Base-by-base conservation (phyloP, 345 rosid genomes). In the Moricandia arvensis region DNA sequence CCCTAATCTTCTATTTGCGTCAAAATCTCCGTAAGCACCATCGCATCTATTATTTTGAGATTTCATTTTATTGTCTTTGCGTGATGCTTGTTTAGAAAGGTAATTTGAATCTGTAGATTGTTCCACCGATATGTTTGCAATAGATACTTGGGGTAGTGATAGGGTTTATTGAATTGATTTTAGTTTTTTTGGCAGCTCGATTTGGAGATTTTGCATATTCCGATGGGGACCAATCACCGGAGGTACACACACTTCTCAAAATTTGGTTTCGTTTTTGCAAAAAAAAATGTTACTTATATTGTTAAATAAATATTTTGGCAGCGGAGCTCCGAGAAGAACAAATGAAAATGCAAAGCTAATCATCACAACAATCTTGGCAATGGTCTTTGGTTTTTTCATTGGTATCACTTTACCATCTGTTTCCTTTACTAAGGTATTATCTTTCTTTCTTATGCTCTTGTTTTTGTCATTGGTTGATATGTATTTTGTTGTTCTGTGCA, bases 361-460 rank as follows among this genome's bases (percentile, higher is more conserved):
- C 17, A 47, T 90, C 5, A 77, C 88, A 3, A 81, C 88, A 29
- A 80, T 90, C 45, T 12, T 90, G 31, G 98, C 92, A 72, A 64
- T 87, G 75, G 79, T 86, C 16, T 84, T 90, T 81, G 97, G 98
- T 8, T 94, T 89, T 79, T 83, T 90, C 65, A 41, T 90, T 45
- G 97, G 98, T 64, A 64, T 84, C 67, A 85, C 97, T 3, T 86
- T 91, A 82, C 91, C 91, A n/a, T 72, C 86, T 0, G 76, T 78
- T 82, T 84, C 92, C 54, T 72, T 88, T 76, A 71, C 65, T 59
- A 91, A 83, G 98, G 98, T 91, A 79, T 6, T 43, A 1, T 7
- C 13, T 3, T 38, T 17, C 8, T 49, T 15, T 15, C n/a, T n/a
- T n/a, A n/a, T n/a, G n/a, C n/a, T n/a, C n/a, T n/a, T n/a, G n/a